Percentiles rank a stretch among this genome's conserved stretches.
Conservation (phyloP, 1,284 basidiomycete genomes). For the Grifola frondosa region DNA sequence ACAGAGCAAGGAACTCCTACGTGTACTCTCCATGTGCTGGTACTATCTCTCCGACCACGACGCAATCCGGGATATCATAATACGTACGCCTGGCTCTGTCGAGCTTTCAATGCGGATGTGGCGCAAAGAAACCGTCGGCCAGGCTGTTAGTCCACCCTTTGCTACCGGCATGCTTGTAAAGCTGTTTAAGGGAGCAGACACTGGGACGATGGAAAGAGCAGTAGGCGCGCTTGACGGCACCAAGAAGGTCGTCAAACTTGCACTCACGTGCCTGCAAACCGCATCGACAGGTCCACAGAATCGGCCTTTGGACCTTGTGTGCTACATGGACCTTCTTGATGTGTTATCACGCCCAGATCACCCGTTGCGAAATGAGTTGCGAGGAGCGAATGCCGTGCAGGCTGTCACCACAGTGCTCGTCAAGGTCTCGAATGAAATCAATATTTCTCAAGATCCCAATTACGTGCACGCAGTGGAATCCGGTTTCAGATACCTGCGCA, state of each 20-base stretch:
- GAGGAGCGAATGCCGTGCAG: conserved; percentile 31
- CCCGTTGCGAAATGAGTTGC: conserved; percentile 33
- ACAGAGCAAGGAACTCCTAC: conserved; percentile 23
- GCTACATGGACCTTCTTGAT: conserved; percentile 35
- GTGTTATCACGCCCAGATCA: conserved; percentile 32
- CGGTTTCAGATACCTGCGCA: conserved; percentile 33
- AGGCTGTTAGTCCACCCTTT: conserved; percentile 27
- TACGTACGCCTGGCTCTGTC: conserved; percentile 30
- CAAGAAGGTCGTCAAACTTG: conserved; percentile 32
- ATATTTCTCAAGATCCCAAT: conserved; percentile 18
- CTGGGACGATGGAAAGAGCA: conserved; percentile 28
- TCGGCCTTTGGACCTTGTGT: conserved; percentile 13
- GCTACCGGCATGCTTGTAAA: conserved; percentile 32
- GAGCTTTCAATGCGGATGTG: conserved; percentile 37
- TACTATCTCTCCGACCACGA: conserved; percentile 32
- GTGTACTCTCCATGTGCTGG: conserved; percentile 31
- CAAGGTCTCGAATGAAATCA: conserved; percentile 25
- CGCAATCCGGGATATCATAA: conserved; percentile 29
- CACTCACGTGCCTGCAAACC: conserved; percentile 27
- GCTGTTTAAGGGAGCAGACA: conserved; percentile 25
- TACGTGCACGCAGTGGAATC: conserved; percentile 33
- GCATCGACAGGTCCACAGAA: conserved; percentile 14
- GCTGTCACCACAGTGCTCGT: conserved; percentile 33
- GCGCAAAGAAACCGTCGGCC: conserved; percentile 31
- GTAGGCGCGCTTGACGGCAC: conserved; percentile 28